Conservation (phyloP, 1,284 basidiomycete species). For the Tranzscheliella williamsii region DNA sequence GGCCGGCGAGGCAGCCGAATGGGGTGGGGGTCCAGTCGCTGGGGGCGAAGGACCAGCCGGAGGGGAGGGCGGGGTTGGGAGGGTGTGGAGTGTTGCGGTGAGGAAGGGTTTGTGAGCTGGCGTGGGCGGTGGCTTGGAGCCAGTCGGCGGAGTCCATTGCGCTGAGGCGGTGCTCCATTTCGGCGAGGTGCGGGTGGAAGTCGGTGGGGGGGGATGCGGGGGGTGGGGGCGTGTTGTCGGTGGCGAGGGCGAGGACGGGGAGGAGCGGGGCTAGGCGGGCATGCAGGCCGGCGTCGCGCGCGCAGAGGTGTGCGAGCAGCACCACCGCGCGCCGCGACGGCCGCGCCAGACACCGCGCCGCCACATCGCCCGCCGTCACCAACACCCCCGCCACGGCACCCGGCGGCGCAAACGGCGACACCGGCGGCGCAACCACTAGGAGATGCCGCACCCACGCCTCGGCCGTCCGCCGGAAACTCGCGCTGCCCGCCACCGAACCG, state of each 20-base stretch:
- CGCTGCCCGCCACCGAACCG: background rate
- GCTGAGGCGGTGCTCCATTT: slow-evolving; percentile 18
- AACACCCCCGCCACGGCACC: background rate
- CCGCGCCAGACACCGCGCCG: background rate
- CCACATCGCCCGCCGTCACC: background rate
- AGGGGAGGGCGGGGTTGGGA: too few relatives aligned
- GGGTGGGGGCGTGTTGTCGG: background rate
- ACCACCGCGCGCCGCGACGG: background rate
- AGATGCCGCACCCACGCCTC: slow-evolving; percentile 30
- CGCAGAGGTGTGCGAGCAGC: background rate
- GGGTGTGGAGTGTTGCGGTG: too few relatives aligned
- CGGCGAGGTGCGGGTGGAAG: slow-evolving; percentile 10
- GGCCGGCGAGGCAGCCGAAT: slow-evolving; percentile 3
- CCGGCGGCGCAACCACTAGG: slow-evolving; percentile 1
- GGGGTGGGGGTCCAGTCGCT: slow-evolving; percentile 3
- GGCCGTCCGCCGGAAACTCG: slow-evolving; percentile 18
- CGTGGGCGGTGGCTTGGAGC: too few relatives aligned
- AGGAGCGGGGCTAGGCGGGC: background rate
- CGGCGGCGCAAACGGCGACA: background rate
- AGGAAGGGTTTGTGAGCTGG: too few relatives aligned
- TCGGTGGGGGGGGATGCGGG: background rate
- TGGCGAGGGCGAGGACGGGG: background rate
- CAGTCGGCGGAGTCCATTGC: too few relatives aligned
- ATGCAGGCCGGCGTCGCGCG: background rate
- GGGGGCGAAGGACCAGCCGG: slow-evolving; percentile 1